phyloP scores from a whole-genome alignment of 306 rosid species.

The Pterocarpus santalinus region DNA sequence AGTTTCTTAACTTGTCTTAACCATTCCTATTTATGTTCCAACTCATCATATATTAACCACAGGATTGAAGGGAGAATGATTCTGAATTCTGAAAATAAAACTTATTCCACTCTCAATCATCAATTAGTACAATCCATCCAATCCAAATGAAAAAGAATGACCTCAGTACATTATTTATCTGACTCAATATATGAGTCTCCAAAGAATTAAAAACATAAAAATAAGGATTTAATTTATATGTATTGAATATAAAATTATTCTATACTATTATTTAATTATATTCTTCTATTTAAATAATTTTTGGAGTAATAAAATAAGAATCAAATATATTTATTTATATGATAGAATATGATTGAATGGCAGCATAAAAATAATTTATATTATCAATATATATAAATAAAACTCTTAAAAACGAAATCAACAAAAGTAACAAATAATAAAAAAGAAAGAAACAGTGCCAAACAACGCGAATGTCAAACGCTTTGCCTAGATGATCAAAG shows the following conservation, averaged over 20 bases:
- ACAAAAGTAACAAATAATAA: no score
- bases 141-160: neutral
- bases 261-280: no score
- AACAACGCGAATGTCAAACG: neutral
- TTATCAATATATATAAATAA: no score
- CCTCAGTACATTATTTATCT: neutral
- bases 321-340: no score
- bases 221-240: neutral
- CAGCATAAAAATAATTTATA: no score
- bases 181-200: neutral
- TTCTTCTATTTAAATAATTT: no score
- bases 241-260: no score
- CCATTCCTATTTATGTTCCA: no score
- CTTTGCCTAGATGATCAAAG: slow-evolving; percentile 46
- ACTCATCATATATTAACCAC: neutral
- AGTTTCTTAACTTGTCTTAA: no score
- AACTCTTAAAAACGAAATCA: no score
- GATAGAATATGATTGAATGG: no score
- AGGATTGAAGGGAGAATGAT: neutral
- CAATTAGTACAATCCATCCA: neutral
- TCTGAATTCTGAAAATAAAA: neutral
- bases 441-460: neutral
- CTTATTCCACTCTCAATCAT: neutral
- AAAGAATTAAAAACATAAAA: neutral
- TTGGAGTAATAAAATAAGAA: no score